A percentile compares a stretch with the other conserved stretches of the same genome.
Conservation (phyloP, 164 flowering plant genomes). For the Stephania japonica region DNA sequence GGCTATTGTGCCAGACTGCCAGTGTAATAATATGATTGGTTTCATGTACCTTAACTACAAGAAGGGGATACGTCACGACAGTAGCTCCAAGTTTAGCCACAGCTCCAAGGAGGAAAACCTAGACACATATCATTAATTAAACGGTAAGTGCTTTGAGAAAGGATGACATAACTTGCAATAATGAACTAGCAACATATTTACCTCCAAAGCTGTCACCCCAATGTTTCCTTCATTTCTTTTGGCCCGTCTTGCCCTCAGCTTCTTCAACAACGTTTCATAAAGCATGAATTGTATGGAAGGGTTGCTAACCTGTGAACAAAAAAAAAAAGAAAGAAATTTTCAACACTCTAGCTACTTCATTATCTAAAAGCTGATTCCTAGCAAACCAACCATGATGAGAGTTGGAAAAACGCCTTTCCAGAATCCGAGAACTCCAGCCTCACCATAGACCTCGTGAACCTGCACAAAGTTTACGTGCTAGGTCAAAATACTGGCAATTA, state of each 20-base stretch:
- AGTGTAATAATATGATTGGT: neutral
- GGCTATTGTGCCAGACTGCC: neutral
- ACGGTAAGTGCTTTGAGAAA: neutral
- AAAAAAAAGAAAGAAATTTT: conserved; percentile 13
- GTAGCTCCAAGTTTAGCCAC: conserved; percentile 98
- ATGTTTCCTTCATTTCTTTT: conserved; percentile 33
- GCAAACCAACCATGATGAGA: conserved; percentile 83
- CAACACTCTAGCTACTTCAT: conserved; percentile 13
- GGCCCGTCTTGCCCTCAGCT: conserved; percentile 60
- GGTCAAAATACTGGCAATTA: neutral
- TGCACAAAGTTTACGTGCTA: conserved; percentile 21
- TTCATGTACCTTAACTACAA: conserved; percentile 77
- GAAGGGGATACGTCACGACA: conserved; percentile 88
- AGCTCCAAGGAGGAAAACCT: conserved; percentile 95
- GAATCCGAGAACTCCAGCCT: conserved; percentile 80
- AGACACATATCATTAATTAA: conserved; percentile 10
- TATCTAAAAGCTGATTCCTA: conserved; percentile 15
- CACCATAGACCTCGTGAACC: conserved; percentile 86
- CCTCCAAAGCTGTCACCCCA: conserved; percentile 82
- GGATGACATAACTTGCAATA: neutral
- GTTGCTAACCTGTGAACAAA: conserved; percentile 72
- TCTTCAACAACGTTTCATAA: conserved; percentile 88
- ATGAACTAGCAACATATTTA: conserved; percentile 11
- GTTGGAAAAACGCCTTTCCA: conserved; percentile 97
- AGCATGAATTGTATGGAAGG: conserved; percentile 96